Conservation (phyloP, 2,329 filamentous ascomycete species). For the Claviceps humidiphila region DNA sequence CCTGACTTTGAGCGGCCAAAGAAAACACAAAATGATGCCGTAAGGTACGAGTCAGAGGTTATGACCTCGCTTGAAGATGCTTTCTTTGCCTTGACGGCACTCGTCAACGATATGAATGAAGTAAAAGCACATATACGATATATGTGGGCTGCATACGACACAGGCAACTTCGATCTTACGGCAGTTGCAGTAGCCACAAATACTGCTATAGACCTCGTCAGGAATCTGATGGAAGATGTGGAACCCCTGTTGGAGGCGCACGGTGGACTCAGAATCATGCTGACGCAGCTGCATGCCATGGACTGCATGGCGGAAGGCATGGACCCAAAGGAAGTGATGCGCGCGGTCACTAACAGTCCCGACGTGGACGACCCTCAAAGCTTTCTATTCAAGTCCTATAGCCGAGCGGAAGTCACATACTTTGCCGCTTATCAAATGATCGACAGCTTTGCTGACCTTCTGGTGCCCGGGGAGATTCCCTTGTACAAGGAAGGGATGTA, state of each 20-base stretch:
- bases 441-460: neutral
- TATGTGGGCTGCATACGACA: slow-evolving; percentile 18
- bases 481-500: slow-evolving; percentile 14
- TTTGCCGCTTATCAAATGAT: neutral
- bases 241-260: slow-evolving; percentile 13
- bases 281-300: slow-evolving; percentile 7
- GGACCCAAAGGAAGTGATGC: neutral
- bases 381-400: neutral
- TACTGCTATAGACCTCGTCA: slow-evolving; percentile 21
- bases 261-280: slow-evolving; percentile 12
- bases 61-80: slow-evolving; percentile 13
- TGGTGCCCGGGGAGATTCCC: slow-evolving; percentile 8
- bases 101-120: slow-evolving; percentile 18
- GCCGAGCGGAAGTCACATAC: neutral
- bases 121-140: slow-evolving; percentile 15
- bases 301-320: neutral
- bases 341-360: neutral
- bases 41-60: slow-evolving; percentile 20
- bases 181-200: slow-evolving; percentile 24
- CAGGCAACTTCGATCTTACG: slow-evolving; percentile 15
- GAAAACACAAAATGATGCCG: neutral
- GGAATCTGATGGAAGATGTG: slow-evolving; percentile 19
- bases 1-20: slow-evolving; percentile 10
- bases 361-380: neutral
- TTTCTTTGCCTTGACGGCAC: slow-evolving; percentile 13